Evolutionary conservation across 2,329 filamentous ascomycete genomes (phyloP), one percentile per base, ranked within the genome.

Genomic region (Pseudogymnoascus verrucosus): DNA sequence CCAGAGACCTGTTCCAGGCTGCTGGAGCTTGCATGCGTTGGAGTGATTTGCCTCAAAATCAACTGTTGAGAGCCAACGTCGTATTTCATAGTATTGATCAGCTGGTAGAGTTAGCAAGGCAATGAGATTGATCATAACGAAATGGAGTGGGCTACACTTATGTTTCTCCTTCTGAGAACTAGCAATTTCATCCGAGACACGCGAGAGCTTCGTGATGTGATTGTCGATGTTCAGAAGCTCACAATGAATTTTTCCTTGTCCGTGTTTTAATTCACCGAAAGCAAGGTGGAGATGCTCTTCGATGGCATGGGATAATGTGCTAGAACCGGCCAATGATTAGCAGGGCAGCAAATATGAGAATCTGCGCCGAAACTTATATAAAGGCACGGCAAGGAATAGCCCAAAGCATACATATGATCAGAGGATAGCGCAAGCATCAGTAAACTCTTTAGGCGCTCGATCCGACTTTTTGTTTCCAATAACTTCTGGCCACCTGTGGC

Each of bases 1-100:
- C 68, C 67, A 70, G 11, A 67, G 47, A 5, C 66, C 67, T 14
- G 67, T 69, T 8, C 65, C 65, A 1, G 64, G 65, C 59, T 69
- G 63, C 40, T 66, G 59, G 42, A 67, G 60, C 5, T 57, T 37
- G 54, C 42, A 51, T 26, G 42, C 42, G 8, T 51, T 51, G 21
- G 7, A 14, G 26, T 51, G 42, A 7, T 26, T 51, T 51, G 21
- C 42, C 42, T 51, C 42, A 2, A 51, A 26, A 10, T 26, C 42
- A 51, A 51, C 21, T 21, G 21, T 26, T 26, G 42, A 51, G 21
- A 51, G 42, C 42, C 42, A 51, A 51, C 12, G 21, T 26, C 26
- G 42, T 4, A 21, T 51, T 6, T 51, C 14, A 23, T 51, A 14
- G 42, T 51, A 51, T 7, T 14, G 42, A 26, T 51, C 21, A 3